These are phyloP conservation scores for Suillus tomentosus DNA, from an alignment of 768 basidiomycete genomes.

Conservation along the genomic window DNA sequence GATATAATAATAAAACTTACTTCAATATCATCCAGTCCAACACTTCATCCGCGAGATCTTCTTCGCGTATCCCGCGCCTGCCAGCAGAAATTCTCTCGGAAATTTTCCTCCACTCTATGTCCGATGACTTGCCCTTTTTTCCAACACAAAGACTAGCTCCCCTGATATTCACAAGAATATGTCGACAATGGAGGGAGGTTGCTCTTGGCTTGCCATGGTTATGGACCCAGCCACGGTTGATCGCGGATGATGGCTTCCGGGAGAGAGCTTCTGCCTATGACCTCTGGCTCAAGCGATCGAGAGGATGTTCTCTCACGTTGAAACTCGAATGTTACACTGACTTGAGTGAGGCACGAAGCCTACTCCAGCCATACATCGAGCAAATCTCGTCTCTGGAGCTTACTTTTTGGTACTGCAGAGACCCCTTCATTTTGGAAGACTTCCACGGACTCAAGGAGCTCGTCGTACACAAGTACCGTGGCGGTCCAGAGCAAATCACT, in stretches of 20 bases:
- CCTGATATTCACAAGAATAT: slow-evolving; percentile 42
- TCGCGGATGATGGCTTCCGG: slow-evolving; percentile 7
- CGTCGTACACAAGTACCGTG: slow-evolving; percentile 9
- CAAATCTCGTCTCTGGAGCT: slow-evolving; percentile 14
- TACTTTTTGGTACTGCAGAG: neutral
- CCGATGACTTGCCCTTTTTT: slow-evolving; percentile 25
- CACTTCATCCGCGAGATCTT: slow-evolving; percentile 21
- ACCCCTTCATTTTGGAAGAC: slow-evolving; percentile 8
- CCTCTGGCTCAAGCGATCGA: neutral
- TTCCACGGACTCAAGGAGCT: slow-evolving; percentile 22
- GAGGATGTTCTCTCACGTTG: neutral
- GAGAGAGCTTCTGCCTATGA: slow-evolving; percentile 2
- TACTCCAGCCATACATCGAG: slow-evolving; percentile 22
- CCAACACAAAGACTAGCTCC: slow-evolving; percentile 33
- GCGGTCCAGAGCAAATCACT: too few relatives aligned
- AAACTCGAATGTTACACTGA: neutral
- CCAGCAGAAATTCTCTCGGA: slow-evolving; percentile 50
- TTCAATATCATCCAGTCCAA: slow-evolving; percentile 12
- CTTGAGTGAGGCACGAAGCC: neutral
- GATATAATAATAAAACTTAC: neutral
- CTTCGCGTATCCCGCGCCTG: slow-evolving; percentile 37
- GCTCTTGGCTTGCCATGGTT: slow-evolving; percentile 42
- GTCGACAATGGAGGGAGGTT: slow-evolving; percentile 43
- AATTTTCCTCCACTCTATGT: slow-evolving; percentile 42
- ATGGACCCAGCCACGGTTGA: slow-evolving; percentile 45